Evolutionary conservation across 345 rosid genomes (phyloP).

Genomic region (Euphorbia pulcherrima): DNA sequence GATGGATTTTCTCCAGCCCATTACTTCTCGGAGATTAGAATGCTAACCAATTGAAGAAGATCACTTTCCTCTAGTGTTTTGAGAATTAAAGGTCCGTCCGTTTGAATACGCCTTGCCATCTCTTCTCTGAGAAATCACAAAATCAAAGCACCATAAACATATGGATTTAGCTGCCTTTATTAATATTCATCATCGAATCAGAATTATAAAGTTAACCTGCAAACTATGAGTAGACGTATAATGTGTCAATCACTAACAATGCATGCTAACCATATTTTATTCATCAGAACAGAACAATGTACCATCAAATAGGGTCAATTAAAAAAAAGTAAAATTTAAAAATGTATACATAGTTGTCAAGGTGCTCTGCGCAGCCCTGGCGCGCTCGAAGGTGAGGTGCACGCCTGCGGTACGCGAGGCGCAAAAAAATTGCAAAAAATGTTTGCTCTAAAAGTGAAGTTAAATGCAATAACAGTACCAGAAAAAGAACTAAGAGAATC

Average conservation of each 20-base stretch:
- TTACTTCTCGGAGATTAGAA: slow-evolving; percentile 63
- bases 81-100: slow-evolving; percentile 53
- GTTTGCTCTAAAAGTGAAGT: too few relatives aligned
- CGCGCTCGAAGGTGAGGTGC: too few relatives aligned
- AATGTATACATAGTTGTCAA: too few relatives aligned
- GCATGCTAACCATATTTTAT: background rate
- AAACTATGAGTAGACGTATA: background rate
- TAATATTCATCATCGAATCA: background rate
- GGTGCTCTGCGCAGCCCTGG: too few relatives aligned
- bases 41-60: slow-evolving; percentile 50
- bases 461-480: too few relatives aligned
- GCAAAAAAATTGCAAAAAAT: too few relatives aligned
- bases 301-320: background rate
- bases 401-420: too few relatives aligned
- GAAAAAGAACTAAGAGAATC: too few relatives aligned
- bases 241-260: background rate
- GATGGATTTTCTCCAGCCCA: slow-evolving; percentile 58
- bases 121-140: slow-evolving; percentile 42
- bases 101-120: slow-evolving; percentile 51
- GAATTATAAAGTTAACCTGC: background rate
- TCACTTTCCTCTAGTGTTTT: slow-evolving; percentile 39
- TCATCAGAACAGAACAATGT: background rate
- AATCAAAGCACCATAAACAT: slow-evolving; percentile 6
- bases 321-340: background rate
- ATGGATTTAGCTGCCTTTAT: background rate